Evolutionary conservation across 2,329 filamentous ascomycete species (phyloP).

Genomic region (Thelonectria rubi): DNA sequence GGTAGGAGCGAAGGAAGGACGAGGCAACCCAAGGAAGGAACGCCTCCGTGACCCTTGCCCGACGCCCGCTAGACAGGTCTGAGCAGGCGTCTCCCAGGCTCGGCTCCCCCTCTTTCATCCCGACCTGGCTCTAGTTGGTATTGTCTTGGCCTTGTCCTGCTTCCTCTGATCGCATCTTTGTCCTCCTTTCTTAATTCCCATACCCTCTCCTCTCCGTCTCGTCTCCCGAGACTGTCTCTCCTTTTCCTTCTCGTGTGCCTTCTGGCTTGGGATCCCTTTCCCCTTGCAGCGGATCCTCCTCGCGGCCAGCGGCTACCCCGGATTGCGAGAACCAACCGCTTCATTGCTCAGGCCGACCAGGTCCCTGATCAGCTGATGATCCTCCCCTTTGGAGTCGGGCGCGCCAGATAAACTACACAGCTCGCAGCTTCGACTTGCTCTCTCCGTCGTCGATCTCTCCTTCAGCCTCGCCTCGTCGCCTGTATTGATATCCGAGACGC

Average conservation of each 20-base stretch:
- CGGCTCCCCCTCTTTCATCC: conserved; percentile 22
- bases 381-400: conserved; percentile 41
- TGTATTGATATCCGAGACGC: conserved; percentile 7
- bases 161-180: conserved; percentile 1
- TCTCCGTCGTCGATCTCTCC: conserved; percentile 38
- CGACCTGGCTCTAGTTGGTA: neutral
- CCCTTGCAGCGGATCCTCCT: conserved; percentile 34
- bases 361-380: conserved; percentile 44
- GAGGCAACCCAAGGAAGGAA: conserved; percentile 16
- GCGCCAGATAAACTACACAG: conserved; percentile 34
- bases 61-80: neutral
- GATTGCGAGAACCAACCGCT: conserved; percentile 40
- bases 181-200: conserved; percentile 3
- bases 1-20: conserved; percentile 15
- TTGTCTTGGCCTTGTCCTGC: conserved; percentile 2
- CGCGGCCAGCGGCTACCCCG: conserved; percentile 40
- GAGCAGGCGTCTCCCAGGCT: neutral
- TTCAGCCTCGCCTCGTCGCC: conserved; percentile 22
- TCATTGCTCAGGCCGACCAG: conserved; percentile 35
- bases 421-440: conserved; percentile 36
- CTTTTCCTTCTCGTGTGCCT: neutral
- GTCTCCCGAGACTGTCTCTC: neutral
- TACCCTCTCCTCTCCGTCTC: neutral
- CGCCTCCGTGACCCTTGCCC: conserved; percentile 8
- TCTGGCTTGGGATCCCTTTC: conserved; percentile 8